These are phyloP conservation scores for Aquilaria malaccensis DNA, from an alignment of 345 rosid species.

Conservation along the genomic window DNA sequence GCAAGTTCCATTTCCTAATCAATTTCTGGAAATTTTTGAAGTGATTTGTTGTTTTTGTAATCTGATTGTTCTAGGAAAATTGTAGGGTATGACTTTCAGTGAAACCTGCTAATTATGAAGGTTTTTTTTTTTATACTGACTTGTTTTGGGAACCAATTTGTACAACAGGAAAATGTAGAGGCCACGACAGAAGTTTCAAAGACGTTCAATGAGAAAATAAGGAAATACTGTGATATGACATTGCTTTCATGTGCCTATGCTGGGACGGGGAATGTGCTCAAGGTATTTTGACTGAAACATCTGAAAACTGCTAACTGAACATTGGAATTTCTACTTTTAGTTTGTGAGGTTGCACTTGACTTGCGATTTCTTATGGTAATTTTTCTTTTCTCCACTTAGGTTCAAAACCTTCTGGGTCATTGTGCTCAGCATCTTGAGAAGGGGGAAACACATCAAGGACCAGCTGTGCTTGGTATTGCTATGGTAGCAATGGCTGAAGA, in stretches of 20 bases:
- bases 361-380: conserved; percentile 6
- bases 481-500: conserved; percentile 99
- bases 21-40: no score
- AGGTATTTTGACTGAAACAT: conserved; percentile 40
- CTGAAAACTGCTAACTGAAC: no score
- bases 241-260: conserved; percentile 97
- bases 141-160: conserved; percentile 13
- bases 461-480: conserved; percentile 97
- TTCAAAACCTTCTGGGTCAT: conserved; percentile 82
- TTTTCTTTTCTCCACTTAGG: conserved; percentile 31
- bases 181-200: conserved; percentile 96
- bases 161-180: conserved; percentile 73
- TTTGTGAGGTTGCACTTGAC: no score
- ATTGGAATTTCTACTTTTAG: no score
- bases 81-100: background rate
- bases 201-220: conserved; percentile 86
- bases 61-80: no score
- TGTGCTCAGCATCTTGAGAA: conserved; percentile 90
- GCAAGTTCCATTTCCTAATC: conserved; percentile 20
- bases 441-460: conserved; percentile 85
- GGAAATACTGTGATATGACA: conserved; percentile 85
- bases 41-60: no score
- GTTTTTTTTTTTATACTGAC: conserved; percentile 12
- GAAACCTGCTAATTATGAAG: background rate
- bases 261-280: conserved; percentile 95